Percentiles rank a stretch among this genome's conserved stretches.
Conservation (phyloP, 1,284 basidiomycete species). For the Cryptococcus hybrid region DNA sequence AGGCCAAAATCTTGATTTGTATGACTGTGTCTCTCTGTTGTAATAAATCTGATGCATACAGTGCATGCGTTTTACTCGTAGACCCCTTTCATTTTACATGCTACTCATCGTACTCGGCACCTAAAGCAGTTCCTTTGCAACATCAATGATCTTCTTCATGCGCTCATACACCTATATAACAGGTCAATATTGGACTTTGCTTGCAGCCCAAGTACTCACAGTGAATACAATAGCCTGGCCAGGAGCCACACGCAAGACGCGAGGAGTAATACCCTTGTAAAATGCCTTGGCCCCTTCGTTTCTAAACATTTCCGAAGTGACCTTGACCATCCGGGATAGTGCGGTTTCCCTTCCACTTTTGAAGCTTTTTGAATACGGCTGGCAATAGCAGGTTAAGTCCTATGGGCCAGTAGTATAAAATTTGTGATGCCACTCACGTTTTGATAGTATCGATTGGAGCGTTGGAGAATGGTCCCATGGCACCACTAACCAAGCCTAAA, state of each 20-base stretch:
- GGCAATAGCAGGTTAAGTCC: not conserved
- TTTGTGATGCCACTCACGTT: conserved; percentile 54
- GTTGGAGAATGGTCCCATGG: conserved; percentile 96
- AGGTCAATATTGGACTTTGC: not conserved
- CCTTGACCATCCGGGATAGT: conserved; percentile 65
- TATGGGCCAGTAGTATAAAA: not conserved
- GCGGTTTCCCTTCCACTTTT: conserved; percentile 72
- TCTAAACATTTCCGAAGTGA: conserved; percentile 89
- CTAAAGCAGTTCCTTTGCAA: conserved; percentile 57
- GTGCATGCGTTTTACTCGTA: not conserved
- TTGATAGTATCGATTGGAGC: conserved; percentile 98
- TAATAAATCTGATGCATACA: not conserved
- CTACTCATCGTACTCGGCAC: conserved; percentile 31
- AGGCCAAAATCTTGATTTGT: not conserved
- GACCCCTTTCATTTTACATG: not conserved
- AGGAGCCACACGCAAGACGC: conserved; percentile 93
- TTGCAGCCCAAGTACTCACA: conserved; percentile 29
- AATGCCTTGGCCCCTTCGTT: conserved; percentile 86
- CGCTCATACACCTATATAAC: conserved; percentile 73
- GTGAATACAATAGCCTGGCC: conserved; percentile 62
- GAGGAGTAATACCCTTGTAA: conserved; percentile 96
- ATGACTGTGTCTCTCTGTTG: not conserved
- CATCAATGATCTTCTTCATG: conserved; percentile 71
- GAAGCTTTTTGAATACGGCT: conserved; percentile 71
- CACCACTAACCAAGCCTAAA: conserved; percentile 93